Conservation (phyloP, 495 filamentous ascomycete genomes). For the Penicillium nucicola region DNA sequence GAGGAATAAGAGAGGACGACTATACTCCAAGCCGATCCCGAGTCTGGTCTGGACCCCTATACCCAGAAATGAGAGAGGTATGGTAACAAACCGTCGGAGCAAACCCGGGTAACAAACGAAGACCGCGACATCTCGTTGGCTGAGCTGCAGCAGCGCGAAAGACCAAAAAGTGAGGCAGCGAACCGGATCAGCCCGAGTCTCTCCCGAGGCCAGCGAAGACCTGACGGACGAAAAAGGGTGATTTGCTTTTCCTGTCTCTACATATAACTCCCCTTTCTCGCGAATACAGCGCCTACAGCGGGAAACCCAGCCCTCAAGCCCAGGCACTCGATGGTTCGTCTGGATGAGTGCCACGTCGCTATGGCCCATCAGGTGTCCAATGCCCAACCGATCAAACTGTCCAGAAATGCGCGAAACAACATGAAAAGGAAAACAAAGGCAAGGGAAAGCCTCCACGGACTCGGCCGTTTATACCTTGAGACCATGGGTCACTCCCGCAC, state of each 20-base stretch:
- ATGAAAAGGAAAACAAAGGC: background rate
- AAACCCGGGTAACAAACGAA: background rate
- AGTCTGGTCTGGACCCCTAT: constrained; percentile 13
- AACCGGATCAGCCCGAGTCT: constrained; percentile 37
- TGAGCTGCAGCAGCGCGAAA: constrained; percentile 2
- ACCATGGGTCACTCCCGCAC: background rate
- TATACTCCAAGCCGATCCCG: constrained; percentile 9
- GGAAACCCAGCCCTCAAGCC: background rate
- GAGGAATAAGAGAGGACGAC: constrained; percentile 2
- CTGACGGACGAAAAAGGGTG: constrained; percentile 5
- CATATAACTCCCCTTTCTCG: constrained; percentile 3
- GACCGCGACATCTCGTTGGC: constrained; percentile 4
- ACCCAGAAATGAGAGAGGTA: background rate
- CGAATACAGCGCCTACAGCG: constrained; percentile 13
- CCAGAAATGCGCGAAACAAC: background rate
- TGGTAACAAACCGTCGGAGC: background rate
- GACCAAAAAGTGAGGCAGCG: constrained; percentile 43
- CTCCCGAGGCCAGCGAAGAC: constrained; percentile 17
- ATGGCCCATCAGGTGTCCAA: constrained; percentile 4
- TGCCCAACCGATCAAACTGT: background rate
- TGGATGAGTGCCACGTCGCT: constrained; percentile 23
- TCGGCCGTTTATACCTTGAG: no score
- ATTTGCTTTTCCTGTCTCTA: background rate
- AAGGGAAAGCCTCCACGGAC: no score
- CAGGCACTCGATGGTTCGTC: no score